phyloP scores from a whole-genome alignment of 2,329 filamentous ascomycete genomes.

The Ceratocystis smalleyi region DNA sequence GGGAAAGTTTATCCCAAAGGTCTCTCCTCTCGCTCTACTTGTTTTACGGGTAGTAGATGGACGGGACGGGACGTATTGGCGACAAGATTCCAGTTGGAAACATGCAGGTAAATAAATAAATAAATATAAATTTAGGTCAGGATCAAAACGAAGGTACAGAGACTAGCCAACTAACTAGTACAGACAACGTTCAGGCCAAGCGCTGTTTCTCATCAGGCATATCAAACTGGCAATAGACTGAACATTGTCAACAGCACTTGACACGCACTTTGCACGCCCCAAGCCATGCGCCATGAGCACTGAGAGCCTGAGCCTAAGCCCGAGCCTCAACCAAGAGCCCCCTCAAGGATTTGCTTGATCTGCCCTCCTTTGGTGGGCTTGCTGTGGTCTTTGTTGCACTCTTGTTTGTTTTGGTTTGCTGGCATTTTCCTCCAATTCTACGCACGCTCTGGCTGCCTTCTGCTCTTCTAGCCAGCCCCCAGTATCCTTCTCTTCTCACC shows the following conservation, averaged over 20 bases:
- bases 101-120: background rate
- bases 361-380: background rate
- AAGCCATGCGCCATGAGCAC: background rate
- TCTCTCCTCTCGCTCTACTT: background rate
- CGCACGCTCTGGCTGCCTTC: background rate
- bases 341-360: background rate
- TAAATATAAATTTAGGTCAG: background rate
- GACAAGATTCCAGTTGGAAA: background rate
- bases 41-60: background rate
- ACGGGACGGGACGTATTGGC: slow-evolving; percentile 2
- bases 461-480: background rate
- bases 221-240: background rate
- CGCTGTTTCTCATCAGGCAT: background rate
- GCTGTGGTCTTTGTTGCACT: background rate
- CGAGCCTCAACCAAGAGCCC: background rate
- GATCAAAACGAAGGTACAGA: background rate
- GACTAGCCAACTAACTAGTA: background rate
- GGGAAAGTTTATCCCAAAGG: background rate
- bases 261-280: background rate
- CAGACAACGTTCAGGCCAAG: background rate
- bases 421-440: background rate
- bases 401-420: background rate
- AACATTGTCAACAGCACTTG: background rate
- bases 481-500: background rate
- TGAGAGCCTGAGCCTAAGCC: background rate